Percentiles rank a stretch among this genome's conserved stretches.
phyloP scores from a whole-genome alignment of 2,329 filamentous ascomycete genomes.

The Xylaria multiplex region DNA sequence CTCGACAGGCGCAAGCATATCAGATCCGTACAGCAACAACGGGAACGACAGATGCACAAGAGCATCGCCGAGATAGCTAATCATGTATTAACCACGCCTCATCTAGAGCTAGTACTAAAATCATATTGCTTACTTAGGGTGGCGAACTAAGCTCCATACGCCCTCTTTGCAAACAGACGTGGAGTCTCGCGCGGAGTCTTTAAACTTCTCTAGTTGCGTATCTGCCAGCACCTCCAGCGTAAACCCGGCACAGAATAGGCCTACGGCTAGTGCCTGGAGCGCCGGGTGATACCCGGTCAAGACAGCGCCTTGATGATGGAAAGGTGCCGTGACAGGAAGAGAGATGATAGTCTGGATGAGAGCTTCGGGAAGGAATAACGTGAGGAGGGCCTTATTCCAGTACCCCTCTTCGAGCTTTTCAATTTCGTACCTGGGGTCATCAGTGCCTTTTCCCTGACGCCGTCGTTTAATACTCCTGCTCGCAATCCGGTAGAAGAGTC shows the following conservation, averaged over 20 bases:
- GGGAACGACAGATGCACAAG: constrained; percentile 69
- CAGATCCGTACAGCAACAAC: constrained; percentile 64
- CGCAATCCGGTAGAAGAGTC: constrained; percentile 65
- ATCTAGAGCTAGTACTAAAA: background rate
- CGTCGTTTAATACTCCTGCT: constrained; percentile 57
- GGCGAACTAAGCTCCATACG: constrained; percentile 69
- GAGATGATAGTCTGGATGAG: constrained; percentile 66
- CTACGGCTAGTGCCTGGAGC: constrained; percentile 59
- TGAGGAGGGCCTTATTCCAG: constrained; percentile 66
- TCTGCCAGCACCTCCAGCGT: constrained; percentile 67
- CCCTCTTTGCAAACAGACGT: constrained; percentile 62
- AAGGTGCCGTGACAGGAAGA: constrained; percentile 66
- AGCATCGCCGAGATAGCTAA: constrained; percentile 71
- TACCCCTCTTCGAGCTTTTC: constrained; percentile 63
- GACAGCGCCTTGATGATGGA: constrained; percentile 55
- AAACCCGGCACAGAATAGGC: constrained; percentile 65
- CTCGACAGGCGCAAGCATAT: constrained; percentile 64
- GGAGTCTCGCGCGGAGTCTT: constrained; percentile 55
- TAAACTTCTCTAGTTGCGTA: constrained; percentile 60
- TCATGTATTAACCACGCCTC: background rate
- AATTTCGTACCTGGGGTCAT: constrained; percentile 65
- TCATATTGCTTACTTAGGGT: constrained; percentile 65
- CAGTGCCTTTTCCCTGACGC: constrained; percentile 51
- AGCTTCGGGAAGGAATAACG: constrained; percentile 66
- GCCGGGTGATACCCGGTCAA: constrained; percentile 46